Percentiles rank a stretch among this genome's conserved stretches.
Evolutionary conservation across 192 early-diverging fungal genomes (phyloP).

Genomic region (Linnemannia hyalina): DNA sequence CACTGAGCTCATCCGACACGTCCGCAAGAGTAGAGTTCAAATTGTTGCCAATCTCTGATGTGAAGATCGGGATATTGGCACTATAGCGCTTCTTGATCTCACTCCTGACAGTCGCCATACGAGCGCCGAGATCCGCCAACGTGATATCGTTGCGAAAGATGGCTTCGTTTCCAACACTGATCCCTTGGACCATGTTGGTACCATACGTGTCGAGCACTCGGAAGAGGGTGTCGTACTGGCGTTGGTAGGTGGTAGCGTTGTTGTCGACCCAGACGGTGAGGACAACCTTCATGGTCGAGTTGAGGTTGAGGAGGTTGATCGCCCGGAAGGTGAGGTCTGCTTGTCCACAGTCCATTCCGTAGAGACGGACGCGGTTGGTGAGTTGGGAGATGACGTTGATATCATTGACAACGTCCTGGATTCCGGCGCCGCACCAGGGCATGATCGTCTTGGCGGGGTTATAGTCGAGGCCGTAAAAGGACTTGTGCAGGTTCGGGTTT

Average conservation of each 20-base stretch:
- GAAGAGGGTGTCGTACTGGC: slow-evolving; percentile 57
- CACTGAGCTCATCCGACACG: slow-evolving; percentile 67
- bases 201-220: slow-evolving; percentile 52
- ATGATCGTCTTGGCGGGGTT: slow-evolving; percentile 54
- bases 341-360: slow-evolving; percentile 60
- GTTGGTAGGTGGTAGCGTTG: slow-evolving; percentile 46
- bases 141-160: slow-evolving; percentile 56
- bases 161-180: slow-evolving; percentile 64
- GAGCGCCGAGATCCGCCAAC: neutral
- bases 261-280: slow-evolving; percentile 61
- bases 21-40: slow-evolving; percentile 49
- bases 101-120: slow-evolving; percentile 35
- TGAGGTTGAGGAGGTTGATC: slow-evolving; percentile 46
- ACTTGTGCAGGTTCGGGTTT: slow-evolving; percentile 48
- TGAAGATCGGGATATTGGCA: slow-evolving; percentile 40
- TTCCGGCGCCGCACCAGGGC: slow-evolving; percentile 53
- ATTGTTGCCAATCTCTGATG: slow-evolving; percentile 56
- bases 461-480: slow-evolving; percentile 61
- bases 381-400: slow-evolving; percentile 58
- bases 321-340: slow-evolving; percentile 56
- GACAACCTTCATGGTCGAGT: slow-evolving; percentile 54
- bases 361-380: slow-evolving; percentile 58
- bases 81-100: slow-evolving; percentile 25
- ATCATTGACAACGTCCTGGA: slow-evolving; percentile 56
- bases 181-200: slow-evolving; percentile 51